Base-by-base conservation (phyloP, 768 basidiomycete genomes). In the Leccinum sublutescens region DNA sequence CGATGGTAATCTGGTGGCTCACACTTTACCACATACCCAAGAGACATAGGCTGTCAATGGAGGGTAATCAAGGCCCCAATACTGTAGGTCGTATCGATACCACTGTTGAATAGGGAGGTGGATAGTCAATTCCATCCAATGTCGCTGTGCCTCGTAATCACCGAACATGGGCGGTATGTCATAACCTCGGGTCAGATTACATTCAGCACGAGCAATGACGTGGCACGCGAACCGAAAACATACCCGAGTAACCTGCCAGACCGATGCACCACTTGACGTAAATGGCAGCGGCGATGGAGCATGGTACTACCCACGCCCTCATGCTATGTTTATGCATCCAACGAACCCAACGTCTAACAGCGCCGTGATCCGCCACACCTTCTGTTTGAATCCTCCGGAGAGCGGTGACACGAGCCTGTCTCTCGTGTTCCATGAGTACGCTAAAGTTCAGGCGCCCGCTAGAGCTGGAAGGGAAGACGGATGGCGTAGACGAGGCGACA, bases 41-140 rank as follows among this genome's bases (percentile, higher is more conserved):
- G 91, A 93, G 31, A 87, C 79, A 67, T 95, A 96, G 3, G 93
- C 95, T 3, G 95, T 97, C 61, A 97, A 67, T 3, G 95, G 95
- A 4, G 95, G 95, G 75, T 98, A 98, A 74, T 98, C 95, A 53
- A 98, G 79, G 0, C 93, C 93, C 95, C 95, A 98, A 68, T 96
- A 96, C 36, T 84, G 83, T 31, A 91, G 78, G 67, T 96, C 91
- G 71, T 94, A 91, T 1, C 76, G 85, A 73, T 98, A 98, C 95
- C 95, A 98, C 61, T 88, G 75, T 14, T 75, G 76, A 19, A 84
- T 66, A 0, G 94, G 91, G 1, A 93, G 77, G 68, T 95, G 89
- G 25, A 86, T 73, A 3, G 91, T 93, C 40, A 96, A 70, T 66
- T 95, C 94, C 91, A 96, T 92, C 94, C 94, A 96, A 74, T 95